These are phyloP conservation scores for Trypanosoma scelopori DNA, from an alignment of 208 protist species.

Conservation along the genomic window DNA sequence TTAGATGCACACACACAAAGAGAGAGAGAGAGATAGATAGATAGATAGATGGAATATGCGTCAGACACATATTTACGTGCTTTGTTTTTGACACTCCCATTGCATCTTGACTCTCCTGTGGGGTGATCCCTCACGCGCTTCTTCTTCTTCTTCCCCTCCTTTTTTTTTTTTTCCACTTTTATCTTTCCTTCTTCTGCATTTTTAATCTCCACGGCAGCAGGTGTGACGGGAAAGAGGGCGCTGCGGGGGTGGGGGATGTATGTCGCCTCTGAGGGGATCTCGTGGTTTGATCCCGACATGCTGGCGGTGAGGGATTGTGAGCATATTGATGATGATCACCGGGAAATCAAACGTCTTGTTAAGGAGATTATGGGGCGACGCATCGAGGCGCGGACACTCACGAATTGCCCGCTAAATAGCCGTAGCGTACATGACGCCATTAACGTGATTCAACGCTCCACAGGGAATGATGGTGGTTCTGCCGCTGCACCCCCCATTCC, in stretches of 20 bases:
- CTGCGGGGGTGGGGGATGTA: conserved; percentile 29
- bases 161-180: background rate
- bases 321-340: conserved; percentile 20
- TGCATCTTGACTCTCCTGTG: no score
- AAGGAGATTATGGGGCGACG: conserved; percentile 1
- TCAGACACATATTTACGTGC: no score
- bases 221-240: background rate
- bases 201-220: no score
- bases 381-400: conserved; percentile 13
- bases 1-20: conserved; percentile 1
- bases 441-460: conserved; percentile 2
- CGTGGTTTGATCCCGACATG: conserved; percentile 49
- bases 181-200: no score
- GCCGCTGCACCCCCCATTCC: background rate
- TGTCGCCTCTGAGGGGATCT: conserved; percentile 29
- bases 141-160: background rate
- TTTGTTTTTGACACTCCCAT: no score
- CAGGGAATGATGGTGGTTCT: conserved; percentile 4
- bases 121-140: no score
- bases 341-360: background rate
- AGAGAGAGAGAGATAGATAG: background rate
- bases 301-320: conserved; percentile 26
- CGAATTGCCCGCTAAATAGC: conserved; percentile 17
- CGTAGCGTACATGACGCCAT: conserved; percentile 3
- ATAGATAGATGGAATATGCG: no score